Evolutionary conservation across 176 grass and related monocot genomes (phyloP).

Genomic region (Musa itinerans): DNA sequence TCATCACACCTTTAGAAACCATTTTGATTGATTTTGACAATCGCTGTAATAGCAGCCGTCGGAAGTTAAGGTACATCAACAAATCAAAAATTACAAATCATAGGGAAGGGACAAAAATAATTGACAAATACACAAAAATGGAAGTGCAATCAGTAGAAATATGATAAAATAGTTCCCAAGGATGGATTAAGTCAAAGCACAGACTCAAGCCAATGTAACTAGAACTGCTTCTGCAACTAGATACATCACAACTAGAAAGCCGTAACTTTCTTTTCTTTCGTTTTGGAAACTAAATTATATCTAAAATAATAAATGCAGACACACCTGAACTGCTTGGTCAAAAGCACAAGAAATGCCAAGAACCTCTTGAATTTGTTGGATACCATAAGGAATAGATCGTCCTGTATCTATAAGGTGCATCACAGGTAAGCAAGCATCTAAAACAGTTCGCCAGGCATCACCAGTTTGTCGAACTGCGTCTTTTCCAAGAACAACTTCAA

Average conservation of each 20-base stretch:
- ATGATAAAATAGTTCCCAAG: too few species aligned
- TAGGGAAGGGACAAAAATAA: not conserved
- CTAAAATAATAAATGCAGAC: not conserved
- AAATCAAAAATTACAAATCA: not conserved
- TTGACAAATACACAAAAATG: too few species aligned
- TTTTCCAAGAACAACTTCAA: slow-evolving; percentile 76
- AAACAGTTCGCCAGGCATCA: slow-evolving; percentile 71
- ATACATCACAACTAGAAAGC: too few species aligned
- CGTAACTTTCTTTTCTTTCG: too few species aligned
- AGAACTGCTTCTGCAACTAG: too few species aligned
- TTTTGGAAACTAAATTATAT: too few species aligned
- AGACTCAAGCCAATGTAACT: too few species aligned
- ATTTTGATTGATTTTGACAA: slow-evolving; percentile 55
- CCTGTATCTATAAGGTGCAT: slow-evolving; percentile 71
- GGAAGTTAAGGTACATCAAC: not conserved
- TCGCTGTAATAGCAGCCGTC: slow-evolving; percentile 43
- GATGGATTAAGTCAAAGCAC: too few species aligned
- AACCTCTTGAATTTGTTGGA: slow-evolving; percentile 74
- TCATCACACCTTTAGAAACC: slow-evolving; percentile 73
- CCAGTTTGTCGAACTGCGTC: slow-evolving; percentile 44
- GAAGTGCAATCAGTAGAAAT: too few species aligned
- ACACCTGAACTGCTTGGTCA: slow-evolving; percentile 91
- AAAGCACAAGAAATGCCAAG: slow-evolving; percentile 94
- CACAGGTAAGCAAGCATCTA: slow-evolving; percentile 91
- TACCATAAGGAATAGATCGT: slow-evolving; percentile 69